Percentiles rank a stretch among this genome's conserved stretches.
phyloP scores from a whole-genome alignment of 2,329 filamentous ascomycete species.

The Apiospora malaysiana region DNA sequence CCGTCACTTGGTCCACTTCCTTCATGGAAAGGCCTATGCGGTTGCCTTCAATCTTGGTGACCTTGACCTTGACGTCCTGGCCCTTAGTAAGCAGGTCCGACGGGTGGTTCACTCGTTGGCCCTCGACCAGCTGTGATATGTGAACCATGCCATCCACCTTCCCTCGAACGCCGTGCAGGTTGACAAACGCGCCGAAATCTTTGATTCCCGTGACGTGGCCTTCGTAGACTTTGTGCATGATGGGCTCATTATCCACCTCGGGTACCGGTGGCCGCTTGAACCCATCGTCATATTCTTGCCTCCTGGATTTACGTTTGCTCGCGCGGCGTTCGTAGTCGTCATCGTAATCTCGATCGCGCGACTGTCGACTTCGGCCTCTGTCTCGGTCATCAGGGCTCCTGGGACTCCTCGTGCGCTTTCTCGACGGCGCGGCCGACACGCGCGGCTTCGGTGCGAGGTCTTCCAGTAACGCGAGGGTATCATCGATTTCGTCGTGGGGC shows the following conservation, averaged over 20 bases:
- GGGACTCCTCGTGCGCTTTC: conserved; percentile 62
- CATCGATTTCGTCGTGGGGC: conserved; percentile 67
- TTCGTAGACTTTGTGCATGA: conserved; percentile 86
- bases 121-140: conserved; percentile 85
- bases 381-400: conserved; percentile 49
- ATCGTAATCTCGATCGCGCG: conserved; percentile 47
- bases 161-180: conserved; percentile 83
- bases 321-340: conserved; percentile 66
- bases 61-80: conserved; percentile 90
- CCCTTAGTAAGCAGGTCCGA: conserved; percentile 82
- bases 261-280: conserved; percentile 70
- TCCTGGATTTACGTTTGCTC: conserved; percentile 53
- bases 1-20: conserved; percentile 90
- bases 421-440: conserved; percentile 44
- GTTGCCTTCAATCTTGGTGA: conserved; percentile 81
- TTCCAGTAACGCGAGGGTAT: conserved; percentile 92
- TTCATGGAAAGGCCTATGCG: conserved; percentile 95
- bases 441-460: conserved; percentile 72
- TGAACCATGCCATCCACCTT: conserved; percentile 94
- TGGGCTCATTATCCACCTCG: conserved; percentile 81
- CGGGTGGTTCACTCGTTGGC: conserved; percentile 87
- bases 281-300: conserved; percentile 55
- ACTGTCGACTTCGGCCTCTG: conserved; percentile 42
- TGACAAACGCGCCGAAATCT: conserved; percentile 95
- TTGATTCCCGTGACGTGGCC: conserved; percentile 92